Conservation (phyloP, 257 asterid genomes). For the Paulownia fortunei region DNA sequence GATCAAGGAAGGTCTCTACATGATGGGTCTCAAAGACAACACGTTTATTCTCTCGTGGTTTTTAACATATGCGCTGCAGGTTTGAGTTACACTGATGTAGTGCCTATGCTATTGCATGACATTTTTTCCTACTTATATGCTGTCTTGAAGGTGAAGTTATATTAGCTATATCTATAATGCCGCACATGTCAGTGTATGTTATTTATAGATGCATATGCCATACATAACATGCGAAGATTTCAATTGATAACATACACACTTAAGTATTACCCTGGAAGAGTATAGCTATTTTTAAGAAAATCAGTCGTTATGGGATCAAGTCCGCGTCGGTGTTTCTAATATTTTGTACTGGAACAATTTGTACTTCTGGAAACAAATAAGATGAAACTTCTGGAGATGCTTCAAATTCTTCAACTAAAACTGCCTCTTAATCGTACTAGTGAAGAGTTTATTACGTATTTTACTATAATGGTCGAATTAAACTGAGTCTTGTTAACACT, state of each 20-base stretch:
- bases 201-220: too few species aligned
- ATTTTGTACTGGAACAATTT: too few species aligned
- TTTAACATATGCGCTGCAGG: constrained; percentile 89
- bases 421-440: too few species aligned
- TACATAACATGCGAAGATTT: too few species aligned
- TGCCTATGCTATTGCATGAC: constrained; percentile 12
- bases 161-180: constrained; percentile 20
- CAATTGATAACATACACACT: background rate
- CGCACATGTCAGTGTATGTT: background rate
- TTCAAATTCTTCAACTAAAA: too few species aligned
- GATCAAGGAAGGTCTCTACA: constrained; percentile 97
- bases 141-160: constrained; percentile 11
- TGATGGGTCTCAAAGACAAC: constrained; percentile 96
- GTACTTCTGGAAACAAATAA: too few species aligned
- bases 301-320: too few species aligned
- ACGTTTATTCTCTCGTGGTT: constrained; percentile 91
- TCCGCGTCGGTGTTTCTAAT: too few species aligned
- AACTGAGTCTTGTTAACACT: too few species aligned
- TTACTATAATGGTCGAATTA: too few species aligned
- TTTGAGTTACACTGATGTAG: constrained; percentile 36
- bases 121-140: background rate
- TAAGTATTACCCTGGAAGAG: background rate
- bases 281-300: background rate
- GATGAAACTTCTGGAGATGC: too few species aligned
- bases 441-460: too few species aligned